Evolutionary conservation across 352 stramenopile species (phyloP).

Genomic region (Phytophthora melonis): DNA sequence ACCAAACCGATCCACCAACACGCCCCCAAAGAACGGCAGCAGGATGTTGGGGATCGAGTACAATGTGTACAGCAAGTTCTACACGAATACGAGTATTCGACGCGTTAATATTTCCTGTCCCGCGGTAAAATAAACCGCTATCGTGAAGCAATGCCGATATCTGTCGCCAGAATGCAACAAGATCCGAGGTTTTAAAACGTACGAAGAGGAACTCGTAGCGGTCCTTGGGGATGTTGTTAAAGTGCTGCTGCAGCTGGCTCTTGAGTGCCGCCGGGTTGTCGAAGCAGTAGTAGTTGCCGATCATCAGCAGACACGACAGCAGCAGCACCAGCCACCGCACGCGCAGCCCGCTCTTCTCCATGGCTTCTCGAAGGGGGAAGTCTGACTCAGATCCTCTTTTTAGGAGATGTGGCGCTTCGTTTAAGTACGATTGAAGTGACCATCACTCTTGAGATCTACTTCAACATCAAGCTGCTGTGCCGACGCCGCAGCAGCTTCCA

Average conservation of each 20-base stretch:
- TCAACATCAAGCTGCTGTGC: constrained; percentile 8
- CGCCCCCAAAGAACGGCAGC: constrained; percentile 93
- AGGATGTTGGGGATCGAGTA: constrained; percentile 95
- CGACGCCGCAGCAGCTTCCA: constrained; percentile 7
- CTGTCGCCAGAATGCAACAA: background rate
- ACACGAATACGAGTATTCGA: constrained; percentile 9
- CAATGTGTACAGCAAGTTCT: constrained; percentile 95
- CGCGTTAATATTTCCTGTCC: background rate
- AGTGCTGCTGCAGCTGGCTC: constrained; percentile 88
- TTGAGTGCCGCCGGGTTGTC: constrained; percentile 91
- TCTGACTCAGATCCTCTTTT: constrained; percentile 19
- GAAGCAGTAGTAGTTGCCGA: constrained; percentile 94
- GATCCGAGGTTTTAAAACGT: constrained; percentile 17
- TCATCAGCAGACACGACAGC: constrained; percentile 90
- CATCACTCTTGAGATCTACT: constrained; percentile 9
- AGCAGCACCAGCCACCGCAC: constrained; percentile 90
- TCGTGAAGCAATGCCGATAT: background rate
- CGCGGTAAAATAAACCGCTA: background rate
- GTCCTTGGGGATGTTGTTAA: constrained; percentile 73
- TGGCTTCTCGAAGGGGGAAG: constrained; percentile 9
- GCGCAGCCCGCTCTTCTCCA: constrained; percentile 77
- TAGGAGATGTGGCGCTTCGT: constrained; percentile 8
- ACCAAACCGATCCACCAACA: constrained; percentile 91
- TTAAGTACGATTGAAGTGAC: constrained; percentile 38
- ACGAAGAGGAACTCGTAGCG: constrained; percentile 89